Percentiles rank a stretch among this genome's conserved stretches.
phyloP scores from a whole-genome alignment of 2,329 filamentous ascomycete genomes.

The Nothopassalora personata region DNA sequence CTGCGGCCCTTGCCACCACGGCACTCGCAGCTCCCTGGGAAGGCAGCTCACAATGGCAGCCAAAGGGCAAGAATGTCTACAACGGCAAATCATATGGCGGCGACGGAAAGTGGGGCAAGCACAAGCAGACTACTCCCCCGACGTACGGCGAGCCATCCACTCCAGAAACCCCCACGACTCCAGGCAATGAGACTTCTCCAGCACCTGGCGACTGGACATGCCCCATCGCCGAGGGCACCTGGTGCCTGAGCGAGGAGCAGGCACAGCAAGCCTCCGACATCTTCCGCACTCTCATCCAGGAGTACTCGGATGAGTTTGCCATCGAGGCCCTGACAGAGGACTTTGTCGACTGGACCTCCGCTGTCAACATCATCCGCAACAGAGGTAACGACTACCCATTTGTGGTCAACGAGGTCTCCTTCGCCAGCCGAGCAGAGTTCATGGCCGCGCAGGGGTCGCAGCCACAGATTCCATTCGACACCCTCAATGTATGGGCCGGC shows the following conservation, averaged over 20 bases:
- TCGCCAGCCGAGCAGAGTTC: slow-evolving; percentile 25
- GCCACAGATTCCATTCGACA: slow-evolving; percentile 29
- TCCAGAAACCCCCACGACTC: background rate
- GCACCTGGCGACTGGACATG: background rate
- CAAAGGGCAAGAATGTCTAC: slow-evolving; percentile 12
- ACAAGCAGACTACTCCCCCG: slow-evolving; percentile 10
- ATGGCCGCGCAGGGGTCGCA: slow-evolving; percentile 28
- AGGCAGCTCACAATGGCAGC: slow-evolving; percentile 2
- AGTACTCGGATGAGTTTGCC: slow-evolving; percentile 28
- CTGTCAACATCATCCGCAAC: slow-evolving; percentile 31
- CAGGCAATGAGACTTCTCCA: slow-evolving; percentile 3
- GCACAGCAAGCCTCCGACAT: slow-evolving; percentile 22
- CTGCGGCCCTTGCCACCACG: slow-evolving; percentile 16
- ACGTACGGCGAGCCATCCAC: background rate
- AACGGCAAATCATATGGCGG: slow-evolving; percentile 17
- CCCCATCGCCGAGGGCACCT: slow-evolving; percentile 3
- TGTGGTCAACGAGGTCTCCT: slow-evolving; percentile 24
- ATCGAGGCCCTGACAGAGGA: slow-evolving; percentile 26
- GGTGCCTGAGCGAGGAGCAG: slow-evolving; percentile 24
- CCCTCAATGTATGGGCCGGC: slow-evolving; percentile 25
- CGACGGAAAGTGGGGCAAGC: slow-evolving; percentile 10
- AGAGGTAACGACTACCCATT: slow-evolving; percentile 23
- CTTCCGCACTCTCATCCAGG: slow-evolving; percentile 29
- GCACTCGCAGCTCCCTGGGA: slow-evolving; percentile 19
- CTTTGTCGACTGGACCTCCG: slow-evolving; percentile 29